Evolutionary conservation across 2,329 filamentous ascomycete genomes (phyloP).

Genomic region (Dactylellina leptospora): DNA sequence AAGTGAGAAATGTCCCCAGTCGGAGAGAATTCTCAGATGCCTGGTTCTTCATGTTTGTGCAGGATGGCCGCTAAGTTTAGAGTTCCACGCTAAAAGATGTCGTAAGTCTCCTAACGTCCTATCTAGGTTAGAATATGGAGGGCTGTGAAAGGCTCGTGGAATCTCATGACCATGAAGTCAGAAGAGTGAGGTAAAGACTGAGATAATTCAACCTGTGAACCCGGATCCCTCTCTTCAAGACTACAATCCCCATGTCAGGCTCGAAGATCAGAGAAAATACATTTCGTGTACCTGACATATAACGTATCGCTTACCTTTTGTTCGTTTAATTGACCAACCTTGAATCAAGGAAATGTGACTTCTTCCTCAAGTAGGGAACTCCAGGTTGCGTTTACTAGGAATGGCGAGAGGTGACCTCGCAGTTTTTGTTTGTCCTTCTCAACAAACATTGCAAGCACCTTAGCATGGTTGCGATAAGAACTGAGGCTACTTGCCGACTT

Average conservation of each 20-base stretch:
- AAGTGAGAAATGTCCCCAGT: slow-evolving; percentile 47
- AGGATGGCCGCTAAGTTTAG: slow-evolving; percentile 30
- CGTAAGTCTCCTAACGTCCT: slow-evolving; percentile 41
- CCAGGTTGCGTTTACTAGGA: background rate
- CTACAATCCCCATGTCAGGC: background rate
- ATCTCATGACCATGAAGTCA: slow-evolving; percentile 42
- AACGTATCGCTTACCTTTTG: slow-evolving; percentile 6
- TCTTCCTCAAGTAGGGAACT: slow-evolving; percentile 6
- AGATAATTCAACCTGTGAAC: background rate
- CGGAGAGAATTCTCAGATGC: slow-evolving; percentile 29
- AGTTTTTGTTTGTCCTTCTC: background rate
- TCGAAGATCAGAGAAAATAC: background rate
- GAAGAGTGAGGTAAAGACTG: background rate
- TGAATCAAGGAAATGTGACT: too few relatives aligned
- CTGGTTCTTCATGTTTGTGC: slow-evolving; percentile 29
- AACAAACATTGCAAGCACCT: background rate
- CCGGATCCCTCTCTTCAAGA: background rate
- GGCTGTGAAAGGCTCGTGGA: slow-evolving; percentile 22
- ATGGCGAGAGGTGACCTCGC: slow-evolving; percentile 10
- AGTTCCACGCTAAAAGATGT: slow-evolving; percentile 52
- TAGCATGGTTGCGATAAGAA: background rate
- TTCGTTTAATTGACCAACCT: too few relatives aligned
- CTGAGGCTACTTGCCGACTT: slow-evolving; percentile 16
- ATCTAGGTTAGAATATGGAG: slow-evolving; percentile 29
- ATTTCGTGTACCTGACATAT: slow-evolving; percentile 12